phyloP scores from a whole-genome alignment of 305 asterid species.

The Striga hermonthica region DNA sequence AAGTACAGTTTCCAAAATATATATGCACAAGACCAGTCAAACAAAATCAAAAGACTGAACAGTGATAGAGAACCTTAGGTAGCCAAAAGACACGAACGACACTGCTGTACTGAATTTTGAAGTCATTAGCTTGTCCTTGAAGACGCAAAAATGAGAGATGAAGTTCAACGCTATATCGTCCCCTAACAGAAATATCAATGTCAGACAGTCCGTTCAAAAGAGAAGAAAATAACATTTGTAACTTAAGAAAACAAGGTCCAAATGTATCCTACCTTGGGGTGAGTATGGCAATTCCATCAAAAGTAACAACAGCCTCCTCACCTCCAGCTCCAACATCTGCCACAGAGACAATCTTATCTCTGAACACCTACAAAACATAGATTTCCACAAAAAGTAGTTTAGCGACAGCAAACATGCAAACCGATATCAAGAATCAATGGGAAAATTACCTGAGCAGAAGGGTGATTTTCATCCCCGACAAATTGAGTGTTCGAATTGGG shows the following conservation, averaged over 20 bases:
- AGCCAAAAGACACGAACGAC: conserved; percentile 89
- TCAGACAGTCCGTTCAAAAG: conserved; percentile 29
- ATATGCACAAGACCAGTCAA: conserved; percentile 18
- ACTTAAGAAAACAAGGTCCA: conserved; percentile 9
- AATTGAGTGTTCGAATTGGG: conserved; percentile 96
- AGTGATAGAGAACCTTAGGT: conserved; percentile 66
- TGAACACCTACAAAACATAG: conserved; percentile 60
- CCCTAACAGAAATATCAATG: conserved; percentile 51
- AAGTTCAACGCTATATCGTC: conserved; percentile 87
- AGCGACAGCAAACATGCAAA: conserved; percentile 7
- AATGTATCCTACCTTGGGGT: conserved; percentile 73
- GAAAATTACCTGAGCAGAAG: conserved; percentile 81
- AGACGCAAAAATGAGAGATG: conserved; percentile 93
- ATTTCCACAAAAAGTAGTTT: conserved; percentile 15
- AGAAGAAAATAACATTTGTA: conserved; percentile 20
- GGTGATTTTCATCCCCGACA: conserved; percentile 77
- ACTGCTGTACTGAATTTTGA: conserved; percentile 98
- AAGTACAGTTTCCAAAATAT: conserved; percentile 23
- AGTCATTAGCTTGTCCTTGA: conserved; percentile 98
- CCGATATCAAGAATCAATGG: conserved; percentile 30
- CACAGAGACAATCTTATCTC: conserved; percentile 86
- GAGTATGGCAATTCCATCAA: conserved; percentile 86
- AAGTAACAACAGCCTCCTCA: conserved; percentile 90
- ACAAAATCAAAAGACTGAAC: conserved; percentile 25
- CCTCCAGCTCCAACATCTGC: conserved; percentile 98